Base-by-base conservation (phyloP, 495 filamentous ascomycete genomes). In the Penicillium bovifimosum region DNA sequence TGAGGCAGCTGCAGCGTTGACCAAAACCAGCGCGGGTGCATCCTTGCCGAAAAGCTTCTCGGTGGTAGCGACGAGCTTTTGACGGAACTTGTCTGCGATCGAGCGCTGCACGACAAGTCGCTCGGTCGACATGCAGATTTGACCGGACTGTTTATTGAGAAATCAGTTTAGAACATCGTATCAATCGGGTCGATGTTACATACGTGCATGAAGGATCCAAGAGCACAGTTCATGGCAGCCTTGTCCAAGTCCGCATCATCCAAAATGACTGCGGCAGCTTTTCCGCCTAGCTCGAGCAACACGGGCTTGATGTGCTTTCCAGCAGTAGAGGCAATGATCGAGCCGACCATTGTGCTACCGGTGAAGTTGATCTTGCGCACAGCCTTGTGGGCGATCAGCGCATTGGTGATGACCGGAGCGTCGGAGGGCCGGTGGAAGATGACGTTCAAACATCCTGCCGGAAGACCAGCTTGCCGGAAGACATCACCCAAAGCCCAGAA, bases 91-190 rank as follows among this genome's bases (percentile, higher is more conserved):
- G 9, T 76, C 76, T 24, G 79, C 79, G 47, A 96, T 67, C 13
- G 77, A 74, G 33, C 80, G 80, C 63, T 95, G 87, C 18, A 96
- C 87, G 17, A 96, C 69, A 63, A 96, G 88, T 24, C 86, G 82
- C 72, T 96, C 91, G 0, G 90, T 95, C 2, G 83, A 80, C 91
- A 96, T 93, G 74, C 91, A 96, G 43, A 95, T 82, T 75, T 96
- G 91, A 1, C 91, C 91, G 18, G 80, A 72, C 71, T 82, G 55
- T 26, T 39, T 18, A 27, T 41, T 3, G 41, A 8, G 40, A 16
- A 16, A 17, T 31, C 10, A 48, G 46, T 39, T 28, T 4, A 26
- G 3, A 6, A 29, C 32, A 6, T 31, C 9, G 35, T 20, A 16
- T 18, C 11, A 18, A 9, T 17, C 0, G 7, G 16, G 28, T 18